Base-by-base conservation (phyloP, 305 asterid genomes). In the Fraxinus sp. region DNA sequence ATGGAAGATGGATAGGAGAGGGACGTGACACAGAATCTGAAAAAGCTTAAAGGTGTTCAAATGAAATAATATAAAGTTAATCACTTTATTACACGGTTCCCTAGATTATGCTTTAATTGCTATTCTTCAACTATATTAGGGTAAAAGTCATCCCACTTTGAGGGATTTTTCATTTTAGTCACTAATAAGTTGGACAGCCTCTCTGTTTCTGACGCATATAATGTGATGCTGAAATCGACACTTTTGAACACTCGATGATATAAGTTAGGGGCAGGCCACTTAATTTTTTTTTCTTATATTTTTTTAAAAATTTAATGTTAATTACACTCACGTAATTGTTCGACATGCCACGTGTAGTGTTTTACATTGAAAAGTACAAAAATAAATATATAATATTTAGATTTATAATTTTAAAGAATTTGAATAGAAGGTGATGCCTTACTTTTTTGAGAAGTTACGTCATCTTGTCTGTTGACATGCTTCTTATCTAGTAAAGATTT, bases 91-190 rank as follows among this genome's bases (percentile, higher is more conserved):
- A 72, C 82, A 78, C 89, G 79, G 44, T 68, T 59, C 32, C 77
- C 83, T 71, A 76, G 59, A 85, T 35, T 44, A 46, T 75, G 20
- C 80, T 76, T 66, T 87, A 57, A 80, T 78, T 78, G 81, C 37
- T 28, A 30, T 14, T 28, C 36, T 68, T 68, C 3, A 1, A 26
- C 37, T 10, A 28, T 8, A 68, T 11, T 68, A 28, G 10, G 74
- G 20, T 28, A 10, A 28, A 68, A 11, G 39, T 13, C 74, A 68
- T 26, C 20, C 18, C 16, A 28, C 74, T 82, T 64, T 74, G 66
- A 73, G 82, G 68, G 57, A 77, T 79, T 79, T 79, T 81, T 84
- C 80, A 64, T 82, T 81, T 86, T 80, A 70, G 76, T 71, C 46
- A 82, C 70, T 78, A 55, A n/a, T n/a, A n/a, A 55, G 3, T 57